Base-by-base conservation (phyloP, 768 basidiomycete species). In the Chlorophyllum brunneum region DNA sequence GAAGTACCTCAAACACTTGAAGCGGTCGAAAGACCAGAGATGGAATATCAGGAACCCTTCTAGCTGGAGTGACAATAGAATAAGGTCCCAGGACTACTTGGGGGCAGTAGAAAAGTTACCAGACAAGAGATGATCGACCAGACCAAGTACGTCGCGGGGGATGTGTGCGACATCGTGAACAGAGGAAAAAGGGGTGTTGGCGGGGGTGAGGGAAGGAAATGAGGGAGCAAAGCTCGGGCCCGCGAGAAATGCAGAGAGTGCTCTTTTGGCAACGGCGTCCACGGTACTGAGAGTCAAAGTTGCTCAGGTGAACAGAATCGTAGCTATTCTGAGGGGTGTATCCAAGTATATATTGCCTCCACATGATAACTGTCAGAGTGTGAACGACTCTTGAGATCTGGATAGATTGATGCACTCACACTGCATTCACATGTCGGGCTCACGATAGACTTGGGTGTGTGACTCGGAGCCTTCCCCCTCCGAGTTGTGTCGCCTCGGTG, bases 11-110 rank as follows among this genome's bases (percentile, higher is more conserved):
- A 91, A 63, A 63, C 87, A 90, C 59, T 75, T 79, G 72, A 92
- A 92, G 52, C 78, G 75, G 63, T 92, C 89, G 61, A 86, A 92
- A 4, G 83, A 83, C 83, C 86, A 91, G 46, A 91, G 66, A 61
- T 91, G 88, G 62, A 79, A 85, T 2, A 90, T 13, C 5, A 90
- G 72, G 62, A 90, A 90, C 2, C 59, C 59, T 1, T 75, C 78
- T 5, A 87, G 67, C 87, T 89, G 46, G 0, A 31, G 51, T 33
- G 24, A 15, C 16, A 20, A 13, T 31, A 31, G 30, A 18, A 16
- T 31, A 30, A 26, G 2, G 39, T 10, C 11, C 26, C n/a, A 31
- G n/a, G 10, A 15, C 2, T 9, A 24, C 13, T 5, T 13, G 5
- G 5, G 16, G 18, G 23, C 2, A 5, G 15, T 11, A 0, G 13